These are phyloP conservation scores for Penicillium crystallinum DNA, from an alignment of 495 filamentous ascomycete genomes.

Conservation along the genomic window DNA sequence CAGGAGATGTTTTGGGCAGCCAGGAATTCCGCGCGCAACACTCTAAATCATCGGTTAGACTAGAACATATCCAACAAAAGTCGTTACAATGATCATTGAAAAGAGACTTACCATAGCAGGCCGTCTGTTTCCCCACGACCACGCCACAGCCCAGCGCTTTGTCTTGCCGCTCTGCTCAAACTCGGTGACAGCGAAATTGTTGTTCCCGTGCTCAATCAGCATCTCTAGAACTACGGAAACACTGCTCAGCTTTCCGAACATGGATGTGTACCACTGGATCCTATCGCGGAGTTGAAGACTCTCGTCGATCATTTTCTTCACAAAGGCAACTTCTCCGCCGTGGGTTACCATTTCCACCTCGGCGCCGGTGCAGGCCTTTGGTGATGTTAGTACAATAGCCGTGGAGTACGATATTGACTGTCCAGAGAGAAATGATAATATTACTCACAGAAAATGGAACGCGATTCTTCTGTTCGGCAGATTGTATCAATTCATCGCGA, in stretches of 20 bases:
- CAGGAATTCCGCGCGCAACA: conserved; percentile 52
- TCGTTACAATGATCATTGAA: neutral
- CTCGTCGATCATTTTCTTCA: conserved; percentile 68
- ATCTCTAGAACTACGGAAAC: conserved; percentile 56
- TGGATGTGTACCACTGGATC: conserved; percentile 84
- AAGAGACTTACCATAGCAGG: conserved; percentile 51
- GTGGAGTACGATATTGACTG: neutral
- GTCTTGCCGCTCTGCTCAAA: conserved; percentile 79
- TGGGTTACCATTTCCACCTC: conserved; percentile 80
- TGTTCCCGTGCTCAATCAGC: conserved; percentile 53
- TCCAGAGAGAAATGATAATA: neutral
- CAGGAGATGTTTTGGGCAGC: conserved; percentile 54
- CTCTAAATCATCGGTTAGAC: conserved; percentile 27
- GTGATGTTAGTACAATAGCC: neutral
- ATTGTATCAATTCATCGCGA: conserved; percentile 57
- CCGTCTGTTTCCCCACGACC: conserved; percentile 71
- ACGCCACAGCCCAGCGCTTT: conserved; percentile 79
- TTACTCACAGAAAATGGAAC: conserved; percentile 58
- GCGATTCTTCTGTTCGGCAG: conserved; percentile 58
- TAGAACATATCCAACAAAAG: neutral
- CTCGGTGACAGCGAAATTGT: conserved; percentile 79
- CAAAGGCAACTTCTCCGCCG: conserved; percentile 81
- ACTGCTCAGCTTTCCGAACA: conserved; percentile 81
- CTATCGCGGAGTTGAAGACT: conserved; percentile 54
- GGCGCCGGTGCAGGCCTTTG: conserved; percentile 69